Evolutionary conservation across 116 monocot species (phyloP).

Genomic region (Dioscorea cayenensis): DNA sequence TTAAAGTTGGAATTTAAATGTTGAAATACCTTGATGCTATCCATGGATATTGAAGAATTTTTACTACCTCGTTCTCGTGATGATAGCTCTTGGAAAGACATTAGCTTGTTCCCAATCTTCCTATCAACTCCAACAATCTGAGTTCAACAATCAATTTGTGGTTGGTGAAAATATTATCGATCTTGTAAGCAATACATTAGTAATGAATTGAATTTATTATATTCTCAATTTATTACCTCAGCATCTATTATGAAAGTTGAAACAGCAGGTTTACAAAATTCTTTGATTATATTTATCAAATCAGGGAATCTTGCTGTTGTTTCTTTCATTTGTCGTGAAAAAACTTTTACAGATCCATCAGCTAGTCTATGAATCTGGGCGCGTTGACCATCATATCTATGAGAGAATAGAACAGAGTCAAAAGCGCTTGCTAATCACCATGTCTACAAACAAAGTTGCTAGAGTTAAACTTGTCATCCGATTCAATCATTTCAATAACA

Average conservation of each 20-base stretch:
- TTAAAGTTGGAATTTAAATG: background rate
- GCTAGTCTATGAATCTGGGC: slow-evolving; percentile 86
- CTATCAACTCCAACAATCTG: slow-evolving; percentile 92
- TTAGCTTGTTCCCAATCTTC: slow-evolving; percentile 54
- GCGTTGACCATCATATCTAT: slow-evolving; percentile 98
- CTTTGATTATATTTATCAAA: slow-evolving; percentile 62
- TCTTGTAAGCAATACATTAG: no score
- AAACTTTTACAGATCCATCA: slow-evolving; percentile 75
- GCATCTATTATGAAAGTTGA: slow-evolving; percentile 85
- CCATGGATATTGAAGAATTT: slow-evolving; percentile 39
- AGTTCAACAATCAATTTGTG: slow-evolving; percentile 2
- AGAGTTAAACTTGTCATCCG: background rate
- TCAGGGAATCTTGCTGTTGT: slow-evolving; percentile 79
- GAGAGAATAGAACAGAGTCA: background rate
- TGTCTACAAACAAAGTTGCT: background rate
- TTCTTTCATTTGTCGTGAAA: slow-evolving; percentile 88
- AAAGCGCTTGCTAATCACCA: background rate
- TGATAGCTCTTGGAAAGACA: slow-evolving; percentile 92
- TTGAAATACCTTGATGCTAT: slow-evolving; percentile 69
- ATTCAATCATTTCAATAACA: no score
- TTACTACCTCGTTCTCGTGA: slow-evolving; percentile 84
- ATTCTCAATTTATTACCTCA: slow-evolving; percentile 47
- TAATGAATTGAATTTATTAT: background rate
- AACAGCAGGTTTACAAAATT: slow-evolving; percentile 38
- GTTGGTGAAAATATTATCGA: background rate